A percentile compares a stretch with the other conserved stretches of the same genome.
Conservation (phyloP, 2,329 filamentous ascomycete genomes). For the Apiospora pterosperma region DNA sequence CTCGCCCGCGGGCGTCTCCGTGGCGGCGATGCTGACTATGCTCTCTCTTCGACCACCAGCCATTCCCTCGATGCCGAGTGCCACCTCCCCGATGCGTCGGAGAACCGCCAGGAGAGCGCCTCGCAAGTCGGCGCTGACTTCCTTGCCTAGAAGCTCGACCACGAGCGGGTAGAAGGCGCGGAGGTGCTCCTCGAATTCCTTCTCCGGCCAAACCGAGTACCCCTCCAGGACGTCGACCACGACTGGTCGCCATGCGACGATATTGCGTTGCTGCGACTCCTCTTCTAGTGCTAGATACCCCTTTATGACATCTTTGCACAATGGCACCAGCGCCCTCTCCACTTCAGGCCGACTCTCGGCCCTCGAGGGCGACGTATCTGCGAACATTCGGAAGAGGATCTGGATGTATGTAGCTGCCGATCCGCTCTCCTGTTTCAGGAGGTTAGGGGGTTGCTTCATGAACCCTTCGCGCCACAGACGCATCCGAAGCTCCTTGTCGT, state of each 20-base stretch:
- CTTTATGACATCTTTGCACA: slow-evolving; percentile 91
- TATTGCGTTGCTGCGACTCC: slow-evolving; percentile 95
- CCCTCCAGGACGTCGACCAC: slow-evolving; percentile 96
- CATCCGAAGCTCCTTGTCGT: slow-evolving; percentile 92
- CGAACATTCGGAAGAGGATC: slow-evolving; percentile 96
- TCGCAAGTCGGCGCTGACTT: slow-evolving; percentile 77
- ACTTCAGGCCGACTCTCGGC: slow-evolving; percentile 77
- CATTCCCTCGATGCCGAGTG: slow-evolving; percentile 54
- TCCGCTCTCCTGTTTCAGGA: slow-evolving; percentile 94
- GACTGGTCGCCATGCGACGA: slow-evolving; percentile 93
- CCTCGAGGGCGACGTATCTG: slow-evolving; percentile 80
- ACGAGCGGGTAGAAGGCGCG: slow-evolving; percentile 81
- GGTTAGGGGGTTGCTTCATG: slow-evolving; percentile 98
- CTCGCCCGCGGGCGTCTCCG: slow-evolving; percentile 7
- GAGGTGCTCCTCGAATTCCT: slow-evolving; percentile 77
- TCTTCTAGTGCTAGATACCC: slow-evolving; percentile 86
- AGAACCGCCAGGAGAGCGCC: slow-evolving; percentile 74
- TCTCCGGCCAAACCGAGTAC: slow-evolving; percentile 76
- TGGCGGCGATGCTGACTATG: slow-evolving; percentile 28
- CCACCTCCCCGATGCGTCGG: slow-evolving; percentile 77
- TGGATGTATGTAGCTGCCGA: slow-evolving; percentile 92
- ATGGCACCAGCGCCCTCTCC: slow-evolving; percentile 85
- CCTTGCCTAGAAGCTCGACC: slow-evolving; percentile 78
- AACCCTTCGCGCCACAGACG: slow-evolving; percentile 95
- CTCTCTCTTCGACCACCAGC: slow-evolving; percentile 36